Evolutionary conservation across 139 green algal genomes (phyloP), one percentile per base, ranked within the genome.

Genomic region (Closterium sp.): DNA sequence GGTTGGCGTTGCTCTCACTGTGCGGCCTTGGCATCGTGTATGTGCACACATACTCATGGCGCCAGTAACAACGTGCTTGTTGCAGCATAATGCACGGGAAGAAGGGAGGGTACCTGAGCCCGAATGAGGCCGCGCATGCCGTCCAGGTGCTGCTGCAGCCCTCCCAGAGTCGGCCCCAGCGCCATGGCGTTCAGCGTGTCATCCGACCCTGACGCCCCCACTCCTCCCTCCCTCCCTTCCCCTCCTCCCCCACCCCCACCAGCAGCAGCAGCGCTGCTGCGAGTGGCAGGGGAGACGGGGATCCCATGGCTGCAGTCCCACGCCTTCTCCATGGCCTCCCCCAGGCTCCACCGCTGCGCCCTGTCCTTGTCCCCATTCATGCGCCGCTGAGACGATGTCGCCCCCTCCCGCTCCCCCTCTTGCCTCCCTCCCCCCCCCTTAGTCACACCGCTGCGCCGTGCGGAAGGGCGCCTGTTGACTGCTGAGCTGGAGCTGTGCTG

Each of bases 311-410:
- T 34, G 83, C 30, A 32, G 30, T 86, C 30, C 87, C 87, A 90
- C 31, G 34, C 87, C 87, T 90, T 34, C 30, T 85, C 87, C 34
- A 92, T 90, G 84, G 89, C 76, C 30, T 92, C 32, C 31, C 31
- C 30, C 35, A 92, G n/a, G 84, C 91, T 92, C 89, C 89, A 92
- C 89, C 89, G 25, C 34, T 33, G 25, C 31, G 38, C 36, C 4
- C 83, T 91, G 30, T 92, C 84, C 33, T 92, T 92, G 84, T 92
- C 84, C 7, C 89, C 89, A 85, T 38, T 35, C 34, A 89, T 76
- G 33, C 30, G 84, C 85, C 31, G 85, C 33, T 32, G 33, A 10
- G 33, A 66, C 85, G 85, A 88, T 33, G 33, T 31, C 16, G 85
- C n/a, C 32, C 33, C 25, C 88, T 90, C 32, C 87, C 30, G 38